Base-by-base conservation (phyloP, 805 yeast species). In the Wickerhamomyces chambardii region DNA sequence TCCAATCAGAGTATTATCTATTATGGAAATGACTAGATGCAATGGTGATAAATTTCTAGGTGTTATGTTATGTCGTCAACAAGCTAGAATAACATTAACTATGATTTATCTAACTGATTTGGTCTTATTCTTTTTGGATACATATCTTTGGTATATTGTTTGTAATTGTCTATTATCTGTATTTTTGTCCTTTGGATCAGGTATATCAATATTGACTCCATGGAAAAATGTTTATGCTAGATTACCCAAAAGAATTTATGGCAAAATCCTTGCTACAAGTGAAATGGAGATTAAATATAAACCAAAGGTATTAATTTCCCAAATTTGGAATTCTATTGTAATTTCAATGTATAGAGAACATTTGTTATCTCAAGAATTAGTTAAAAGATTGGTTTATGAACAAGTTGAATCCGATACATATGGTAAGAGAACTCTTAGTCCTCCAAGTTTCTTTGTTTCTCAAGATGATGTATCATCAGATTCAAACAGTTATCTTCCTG, bases 341-440 rank as follows among this genome's bases (percentile, higher is more conserved):
- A 77, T 83, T 1, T 75, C 90, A 2, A 78, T 86, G 89, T 83
- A 79, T 49, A 62, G 90, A 19, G 94, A 83, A 46, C 94, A 85
- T 53, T 59, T 84, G 34, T 51, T 86, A 9, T 78, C 90, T 0
- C 63, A 78, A 17, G 94, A 84, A 34, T 83, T 81, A 50, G 79
- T 81, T 6, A 77, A 75, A 36, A 72, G 70, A 47, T 63, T 86
- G 37, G 58, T 81, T 17, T 84, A 78, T 45, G 78, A 49, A 16
- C 55, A 50, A 31, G 43, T 45, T 7, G 38, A 43, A 2, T 37
- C 50, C 7, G 53, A 61, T 26, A 39, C 53, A 7, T 53, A 59
- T n/a, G 52, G 43, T 2, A 63, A 59, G 15, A 58, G 60, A 18
- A 55, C 68, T 2, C 55, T 81, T 34, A 73, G 73, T 36, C 85